Conservation (phyloP, 2,329 filamentous ascomycete species). For the Fusarium duplospermum region DNA sequence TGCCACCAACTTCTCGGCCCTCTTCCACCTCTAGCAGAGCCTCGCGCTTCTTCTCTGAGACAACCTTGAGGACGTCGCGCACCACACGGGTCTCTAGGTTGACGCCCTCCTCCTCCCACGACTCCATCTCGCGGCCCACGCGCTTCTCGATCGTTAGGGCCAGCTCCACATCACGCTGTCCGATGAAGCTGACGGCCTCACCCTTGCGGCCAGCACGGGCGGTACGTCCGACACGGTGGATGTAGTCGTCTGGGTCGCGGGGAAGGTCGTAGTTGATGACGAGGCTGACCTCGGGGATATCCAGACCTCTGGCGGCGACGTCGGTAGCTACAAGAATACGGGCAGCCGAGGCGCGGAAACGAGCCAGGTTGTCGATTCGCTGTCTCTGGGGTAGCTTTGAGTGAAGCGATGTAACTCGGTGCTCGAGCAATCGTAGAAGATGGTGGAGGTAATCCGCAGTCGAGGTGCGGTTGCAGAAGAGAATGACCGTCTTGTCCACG, state of each 20-base stretch:
- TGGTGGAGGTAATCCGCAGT: conserved; percentile 93
- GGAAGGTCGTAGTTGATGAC: conserved; percentile 98
- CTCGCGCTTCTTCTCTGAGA: conserved; percentile 96
- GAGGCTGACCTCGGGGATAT: conserved; percentile 90
- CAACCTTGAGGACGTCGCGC: conserved; percentile 85
- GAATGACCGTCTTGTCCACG: conserved; percentile 80
- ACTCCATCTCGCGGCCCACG: conserved; percentile 82
- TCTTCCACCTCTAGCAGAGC: conserved; percentile 92
- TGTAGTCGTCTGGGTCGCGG: conserved; percentile 96
- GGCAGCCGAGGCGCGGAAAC: conserved; percentile 90
- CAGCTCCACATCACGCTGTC: conserved; percentile 91
- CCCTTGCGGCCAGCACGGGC: conserved; percentile 89
- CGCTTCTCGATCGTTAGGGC: conserved; percentile 90
- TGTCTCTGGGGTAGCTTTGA: conserved; percentile 87
- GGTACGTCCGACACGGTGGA: conserved; percentile 95
- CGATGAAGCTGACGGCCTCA: conserved; percentile 87
- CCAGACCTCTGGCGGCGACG: conserved; percentile 91
- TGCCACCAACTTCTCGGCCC: conserved; percentile 90
- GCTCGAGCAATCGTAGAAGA: conserved; percentile 83
- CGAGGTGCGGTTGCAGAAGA: conserved; percentile 93
- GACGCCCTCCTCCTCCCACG: conserved; percentile 90
- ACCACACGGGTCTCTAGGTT: conserved; percentile 93
- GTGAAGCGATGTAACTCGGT: conserved; percentile 92
- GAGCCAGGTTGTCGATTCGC: conserved; percentile 85
- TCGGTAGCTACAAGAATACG: conserved; percentile 94